Percentiles rank a stretch among this genome's conserved stretches.
Evolutionary conservation across 371 early-diverging fungal genomes (phyloP).

Genomic region (Lichtheimia ornata): DNA sequence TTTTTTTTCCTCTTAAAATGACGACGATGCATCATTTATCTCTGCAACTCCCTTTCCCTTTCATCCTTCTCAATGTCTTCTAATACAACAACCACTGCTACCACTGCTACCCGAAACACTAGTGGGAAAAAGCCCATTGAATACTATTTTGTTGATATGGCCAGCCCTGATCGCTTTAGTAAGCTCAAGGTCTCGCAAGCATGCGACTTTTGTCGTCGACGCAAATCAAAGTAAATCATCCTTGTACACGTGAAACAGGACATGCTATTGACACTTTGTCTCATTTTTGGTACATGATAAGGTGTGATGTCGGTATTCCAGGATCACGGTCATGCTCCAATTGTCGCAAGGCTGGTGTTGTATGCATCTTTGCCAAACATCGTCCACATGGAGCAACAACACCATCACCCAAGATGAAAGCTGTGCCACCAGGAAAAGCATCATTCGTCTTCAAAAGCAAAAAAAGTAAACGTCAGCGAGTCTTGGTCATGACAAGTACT

Average conservation of each 20-base stretch:
- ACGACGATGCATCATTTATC: background rate
- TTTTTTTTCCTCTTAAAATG: background rate
- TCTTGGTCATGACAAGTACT: no score
- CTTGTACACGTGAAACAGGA: background rate
- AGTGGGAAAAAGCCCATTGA: constrained; percentile 12
- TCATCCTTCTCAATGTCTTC: background rate
- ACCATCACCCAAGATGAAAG: background rate
- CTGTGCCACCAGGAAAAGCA: background rate
- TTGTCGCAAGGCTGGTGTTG: constrained; percentile 20
- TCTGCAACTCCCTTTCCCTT: background rate
- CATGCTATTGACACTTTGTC: background rate
- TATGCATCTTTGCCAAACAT: constrained; percentile 9
- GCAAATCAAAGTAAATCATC: constrained; percentile 44
- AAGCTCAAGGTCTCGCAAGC: constrained; percentile 40
- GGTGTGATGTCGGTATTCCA: constrained; percentile 39
- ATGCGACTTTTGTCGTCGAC: constrained; percentile 42
- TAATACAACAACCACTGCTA: background rate
- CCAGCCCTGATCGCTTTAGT: constrained; percentile 41
- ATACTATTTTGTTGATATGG: constrained; percentile 44
- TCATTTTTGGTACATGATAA: background rate
- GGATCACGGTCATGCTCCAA: constrained; percentile 39
- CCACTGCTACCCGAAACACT: background rate
- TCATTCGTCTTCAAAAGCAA: background rate
- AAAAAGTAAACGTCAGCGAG: no score
- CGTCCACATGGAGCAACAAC: background rate